A percentile compares a stretch with the other conserved stretches of the same genome.
Conservation (phyloP, 768 basidiomycete species). For the Xerocomellus chrysenteron region DNA sequence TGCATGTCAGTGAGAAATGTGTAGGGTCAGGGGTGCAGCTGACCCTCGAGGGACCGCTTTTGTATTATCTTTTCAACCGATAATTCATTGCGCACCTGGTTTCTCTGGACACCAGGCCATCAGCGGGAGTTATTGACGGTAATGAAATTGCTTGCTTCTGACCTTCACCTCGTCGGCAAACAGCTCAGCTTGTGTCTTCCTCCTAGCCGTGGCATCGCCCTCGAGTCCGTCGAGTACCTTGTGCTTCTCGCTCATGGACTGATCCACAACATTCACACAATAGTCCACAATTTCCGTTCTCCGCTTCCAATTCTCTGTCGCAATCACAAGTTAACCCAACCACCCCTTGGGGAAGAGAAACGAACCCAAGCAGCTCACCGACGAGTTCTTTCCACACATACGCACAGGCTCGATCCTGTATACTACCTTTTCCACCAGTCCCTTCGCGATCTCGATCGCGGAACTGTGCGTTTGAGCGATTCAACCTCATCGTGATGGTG, state of each 20-base stretch:
- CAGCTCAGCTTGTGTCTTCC: conserved; percentile 53
- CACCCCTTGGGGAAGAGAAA: conserved; percentile 15
- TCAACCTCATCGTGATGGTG: conserved; percentile 74
- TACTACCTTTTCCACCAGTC: conserved; percentile 43
- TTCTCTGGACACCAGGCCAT: conserved; percentile 46
- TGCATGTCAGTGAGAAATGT: conserved; percentile 20
- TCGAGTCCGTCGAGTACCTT: conserved; percentile 41
- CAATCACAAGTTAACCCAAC: conserved; percentile 22
- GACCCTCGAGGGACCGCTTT: conserved; percentile 69
- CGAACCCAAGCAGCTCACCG: conserved; percentile 45
- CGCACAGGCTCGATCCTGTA: conserved; percentile 74
- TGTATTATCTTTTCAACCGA: conserved; percentile 71
- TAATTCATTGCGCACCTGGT: conserved; percentile 74
- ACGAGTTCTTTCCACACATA: conserved; percentile 78
- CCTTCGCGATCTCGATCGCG: conserved; percentile 67
- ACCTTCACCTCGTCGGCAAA: conserved; percentile 76
- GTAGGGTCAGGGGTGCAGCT: conserved; percentile 26
- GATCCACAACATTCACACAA: conserved; percentile 70
- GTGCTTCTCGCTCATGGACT: conserved; percentile 57
- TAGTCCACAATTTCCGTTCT: conserved; percentile 73
- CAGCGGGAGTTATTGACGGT: conserved; percentile 30
- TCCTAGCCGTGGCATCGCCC: conserved; percentile 45
- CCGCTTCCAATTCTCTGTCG: conserved; percentile 65
- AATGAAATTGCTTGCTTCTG: conserved; percentile 29
- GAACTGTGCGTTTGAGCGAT: conserved; percentile 73